These are phyloP conservation scores for Smallanthus sonchifolius DNA, from an alignment of 129 eudicot genomes.

Conservation along the genomic window DNA sequence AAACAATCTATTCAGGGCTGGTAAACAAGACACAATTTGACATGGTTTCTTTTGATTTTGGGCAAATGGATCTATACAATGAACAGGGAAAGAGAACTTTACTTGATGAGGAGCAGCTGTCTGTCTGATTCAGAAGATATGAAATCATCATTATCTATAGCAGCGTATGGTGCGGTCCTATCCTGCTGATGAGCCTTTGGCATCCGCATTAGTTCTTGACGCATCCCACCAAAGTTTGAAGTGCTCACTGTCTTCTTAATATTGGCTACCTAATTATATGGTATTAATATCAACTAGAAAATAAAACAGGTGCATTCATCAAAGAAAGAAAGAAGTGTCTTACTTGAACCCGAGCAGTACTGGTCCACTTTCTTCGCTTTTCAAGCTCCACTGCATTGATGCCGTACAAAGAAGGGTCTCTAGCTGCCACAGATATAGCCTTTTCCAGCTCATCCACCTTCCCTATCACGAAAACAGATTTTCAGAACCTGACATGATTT, in stretches of 20 bases:
- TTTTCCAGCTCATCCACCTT: slow-evolving; percentile 91
- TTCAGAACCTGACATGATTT: slow-evolving; percentile 28
- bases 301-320: background rate
- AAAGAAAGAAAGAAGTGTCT: background rate
- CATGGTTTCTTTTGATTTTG: background rate
- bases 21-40: background rate
- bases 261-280: slow-evolving; percentile 51
- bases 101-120: slow-evolving; percentile 78
- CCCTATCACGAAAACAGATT: slow-evolving; percentile 49
- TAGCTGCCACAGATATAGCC: slow-evolving; percentile 70
- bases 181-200: slow-evolving; percentile 59
- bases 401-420: slow-evolving; percentile 74
- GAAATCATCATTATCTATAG: slow-evolving; percentile 69
- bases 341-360: slow-evolving; percentile 72
- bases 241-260: slow-evolving; percentile 55
- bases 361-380: slow-evolving; percentile 76
- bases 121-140: slow-evolving; percentile 71
- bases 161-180: slow-evolving; percentile 37
- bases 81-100: background rate
- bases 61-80: background rate
- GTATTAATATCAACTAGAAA: background rate
- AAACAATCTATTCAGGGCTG: background rate
- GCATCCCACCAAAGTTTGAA: slow-evolving; percentile 52
- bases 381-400: slow-evolving; percentile 64
- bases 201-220: slow-evolving; percentile 76